Evolutionary conservation across 2,329 filamentous ascomycete genomes (phyloP).

Genomic region (Coniochaeta prunicola): DNA sequence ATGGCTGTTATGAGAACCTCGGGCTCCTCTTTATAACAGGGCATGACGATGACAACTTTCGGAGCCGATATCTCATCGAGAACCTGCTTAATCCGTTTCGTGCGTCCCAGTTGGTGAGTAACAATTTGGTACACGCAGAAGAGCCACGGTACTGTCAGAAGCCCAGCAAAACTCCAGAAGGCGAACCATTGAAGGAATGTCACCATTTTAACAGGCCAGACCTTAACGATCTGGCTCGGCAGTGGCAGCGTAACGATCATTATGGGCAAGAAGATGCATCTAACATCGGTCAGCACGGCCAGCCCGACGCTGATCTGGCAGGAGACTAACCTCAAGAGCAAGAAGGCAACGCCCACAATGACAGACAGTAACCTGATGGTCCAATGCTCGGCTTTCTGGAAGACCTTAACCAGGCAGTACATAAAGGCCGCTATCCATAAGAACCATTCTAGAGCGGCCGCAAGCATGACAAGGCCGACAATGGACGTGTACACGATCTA

Average conservation of each 20-base stretch:
- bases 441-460: constrained; percentile 86
- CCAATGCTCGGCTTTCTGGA: constrained; percentile 82
- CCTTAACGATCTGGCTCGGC: constrained; percentile 60
- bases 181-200: constrained; percentile 83
- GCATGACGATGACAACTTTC: constrained; percentile 95
- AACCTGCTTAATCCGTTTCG: constrained; percentile 73
- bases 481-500: constrained; percentile 83
- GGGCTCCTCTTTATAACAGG: constrained; percentile 88
- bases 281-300: constrained; percentile 26
- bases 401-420: constrained; percentile 86
- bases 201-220: constrained; percentile 67
- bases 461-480: constrained; percentile 73
- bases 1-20: constrained; percentile 78
- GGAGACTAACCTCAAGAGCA: constrained; percentile 58
- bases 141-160: constrained; percentile 84
- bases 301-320: not conserved
- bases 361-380: constrained; percentile 73
- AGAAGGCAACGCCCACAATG: constrained; percentile 66
- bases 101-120: constrained; percentile 76
- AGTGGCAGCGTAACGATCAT: constrained; percentile 91
- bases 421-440: constrained; percentile 91
- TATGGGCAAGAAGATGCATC: constrained; percentile 80
- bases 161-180: constrained; percentile 83
- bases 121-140: constrained; percentile 90
- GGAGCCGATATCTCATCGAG: constrained; percentile 81